Evolutionary conservation across 805 yeast genomes (phyloP), one percentile per base, ranked within the genome.

Genomic region (Cyberlindnera meyerae): DNA sequence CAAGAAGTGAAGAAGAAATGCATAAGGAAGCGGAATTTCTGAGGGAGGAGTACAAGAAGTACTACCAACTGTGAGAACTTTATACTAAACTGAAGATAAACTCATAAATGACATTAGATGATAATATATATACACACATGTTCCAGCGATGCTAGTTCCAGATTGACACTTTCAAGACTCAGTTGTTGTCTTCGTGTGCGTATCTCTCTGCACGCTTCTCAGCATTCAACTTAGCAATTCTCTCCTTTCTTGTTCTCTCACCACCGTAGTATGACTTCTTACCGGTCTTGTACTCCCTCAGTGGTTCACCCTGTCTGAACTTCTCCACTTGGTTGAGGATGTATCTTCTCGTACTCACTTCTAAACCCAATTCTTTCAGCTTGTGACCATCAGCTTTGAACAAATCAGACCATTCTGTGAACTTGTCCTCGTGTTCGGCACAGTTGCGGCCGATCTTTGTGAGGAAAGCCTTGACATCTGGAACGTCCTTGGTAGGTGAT

Each of bases 231-330:
- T 73, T 73, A 8, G 95, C 90, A 13, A 68, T 63, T 47, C 71
- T 71, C 54, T 79, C 82, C 51, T 72, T 76, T 43, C 81, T 73
- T 52, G 77, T 82, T 58, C 96, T 75, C 62, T 88, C 96, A 54
- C 96, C 95, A 18, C 96, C 96, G 62, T 77, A 67, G 51, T 66
- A 68, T 50, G 73, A 70, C 70, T 86, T 86, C 67, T 72, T 79
- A n/a, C 89, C 86, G 44, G 66, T 60, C 48, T 73, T 73, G 45
- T 75, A 68, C 52, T 78, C 83, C 39, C 64, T 52, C 39, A 83
- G 63, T 15, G 72, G 68, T 36, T 68, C 70, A 36, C 79, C 76
- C 42, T 74, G 70, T 50, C 75, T 71, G 52, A 70, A 81, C 49
- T 72, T 75, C 52, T 88, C 79, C 33, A 75, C 70, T 80, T 94